Evolutionary conservation across 106 monocot genomes (phyloP), one percentile per base, ranked within the genome.

Genomic region (Platanthera guangdongensis): DNA sequence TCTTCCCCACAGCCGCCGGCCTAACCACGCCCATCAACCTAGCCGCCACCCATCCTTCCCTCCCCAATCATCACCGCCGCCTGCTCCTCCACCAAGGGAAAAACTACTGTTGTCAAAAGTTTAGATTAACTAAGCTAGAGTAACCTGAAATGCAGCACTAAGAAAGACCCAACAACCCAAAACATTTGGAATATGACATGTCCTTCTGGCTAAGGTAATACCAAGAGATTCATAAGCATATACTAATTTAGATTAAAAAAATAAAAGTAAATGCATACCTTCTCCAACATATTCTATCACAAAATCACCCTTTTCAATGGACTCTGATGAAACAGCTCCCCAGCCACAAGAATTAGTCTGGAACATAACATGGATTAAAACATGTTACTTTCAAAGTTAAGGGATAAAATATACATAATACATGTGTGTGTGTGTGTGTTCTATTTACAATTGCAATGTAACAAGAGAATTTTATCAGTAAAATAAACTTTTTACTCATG

Each of bases 201-300:
- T 7, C 22, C 7, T 9, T 12, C 8, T 55, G 39, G 55, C 55
- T 55, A 55, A 55, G 55, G 16, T 15, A 55, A 15, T 55, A 13
- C 16, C 12, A 55, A 55, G 16, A 16, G 13, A 14, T 4, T 55
- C 59, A 21, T 59, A 5, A 59, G 59, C 21, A 19, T 19, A 59
- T 59, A 59, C 59, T n/a, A 59, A 53, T 6, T 59, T 59, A n/a
- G 18, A 59, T 65, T 25, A 11, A 65, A 3, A 8, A 55, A 25
- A 65, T 0, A 8, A 55, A n/a, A 65, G 30, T 0, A 12, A 22
- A 15, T 75, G 13, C 48, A 32, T 89, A 99, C 97, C 97, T 99
- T 99, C 97, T 73, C 97, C 97, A 84, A 94, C 86, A 73, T 99
- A 99, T 83, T 99, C 97, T 28, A 99, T 86, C 8, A 99, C 82